phyloP scores from a whole-genome alignment of 345 rosid genomes.

The Ailanthus altissimus region DNA sequence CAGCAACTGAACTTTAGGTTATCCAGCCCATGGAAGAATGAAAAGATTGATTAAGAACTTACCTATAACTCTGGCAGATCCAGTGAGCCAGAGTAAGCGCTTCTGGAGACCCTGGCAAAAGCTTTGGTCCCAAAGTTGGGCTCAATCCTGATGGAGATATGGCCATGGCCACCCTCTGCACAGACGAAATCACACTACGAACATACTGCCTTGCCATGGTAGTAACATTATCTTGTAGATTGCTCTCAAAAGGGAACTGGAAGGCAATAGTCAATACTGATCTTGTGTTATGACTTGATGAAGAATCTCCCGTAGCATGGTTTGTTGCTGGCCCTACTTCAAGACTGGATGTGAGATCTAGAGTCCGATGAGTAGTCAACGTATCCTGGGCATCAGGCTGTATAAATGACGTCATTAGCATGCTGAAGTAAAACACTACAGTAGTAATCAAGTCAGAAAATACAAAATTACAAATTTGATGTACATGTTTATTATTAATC shows the following conservation, averaged over 20 bases:
- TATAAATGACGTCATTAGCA: constrained; percentile 23
- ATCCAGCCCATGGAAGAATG: background rate
- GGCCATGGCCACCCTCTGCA: constrained; percentile 96
- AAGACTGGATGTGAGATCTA: constrained; percentile 92
- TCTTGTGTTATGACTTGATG: constrained; percentile 48
- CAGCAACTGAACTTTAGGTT: background rate
- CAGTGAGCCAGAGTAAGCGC: constrained; percentile 89
- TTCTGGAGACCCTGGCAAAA: constrained; percentile 89
- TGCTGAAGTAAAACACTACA: background rate
- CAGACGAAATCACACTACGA: constrained; percentile 85
- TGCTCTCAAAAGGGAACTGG: constrained; percentile 91
- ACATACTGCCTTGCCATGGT: constrained; percentile 94
- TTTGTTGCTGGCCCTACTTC: constrained; percentile 77
- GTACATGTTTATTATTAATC: background rate
- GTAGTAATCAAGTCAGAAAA: background rate
- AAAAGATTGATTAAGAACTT: constrained; percentile 17
- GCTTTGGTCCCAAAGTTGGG: constrained; percentile 66
- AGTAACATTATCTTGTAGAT: constrained; percentile 88
- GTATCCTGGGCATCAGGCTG: constrained; percentile 70
- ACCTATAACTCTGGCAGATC: constrained; percentile 89
- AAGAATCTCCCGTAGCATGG: constrained; percentile 52
- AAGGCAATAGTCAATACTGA: constrained; percentile 97
- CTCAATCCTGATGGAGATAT: constrained; percentile 82
- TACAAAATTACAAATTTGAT: background rate
- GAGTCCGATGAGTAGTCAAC: constrained; percentile 58